These are phyloP conservation scores for Suillus americanus DNA, from an alignment of 768 basidiomycete genomes.

Conservation along the genomic window DNA sequence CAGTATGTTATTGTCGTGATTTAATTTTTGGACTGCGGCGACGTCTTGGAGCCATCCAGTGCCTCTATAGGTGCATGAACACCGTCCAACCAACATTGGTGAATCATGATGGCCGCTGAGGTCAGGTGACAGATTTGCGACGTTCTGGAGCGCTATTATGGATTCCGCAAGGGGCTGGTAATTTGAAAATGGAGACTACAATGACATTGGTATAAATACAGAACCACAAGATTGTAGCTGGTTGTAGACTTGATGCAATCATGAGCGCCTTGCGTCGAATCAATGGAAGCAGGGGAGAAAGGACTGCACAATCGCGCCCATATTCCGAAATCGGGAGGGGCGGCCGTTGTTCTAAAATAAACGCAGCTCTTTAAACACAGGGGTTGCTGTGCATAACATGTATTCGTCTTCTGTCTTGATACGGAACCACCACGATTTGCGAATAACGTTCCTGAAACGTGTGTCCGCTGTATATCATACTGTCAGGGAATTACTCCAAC, in stretches of 20 bases:
- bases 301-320: neutral
- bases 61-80: neutral
- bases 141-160: neutral
- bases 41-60: neutral
- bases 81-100: no score
- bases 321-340: neutral
- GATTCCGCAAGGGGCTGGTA: neutral
- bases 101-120: neutral
- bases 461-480: neutral
- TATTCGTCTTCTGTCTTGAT: no score
- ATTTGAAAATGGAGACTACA: neutral
- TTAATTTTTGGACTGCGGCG: neutral
- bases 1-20: neutral
- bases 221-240: neutral
- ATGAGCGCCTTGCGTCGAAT: neutral
- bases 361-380: neutral
- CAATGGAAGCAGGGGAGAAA: neutral
- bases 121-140: neutral
- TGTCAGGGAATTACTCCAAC: neutral
- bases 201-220: neutral
- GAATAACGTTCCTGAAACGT: neutral
- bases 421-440: neutral
- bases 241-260: neutral
- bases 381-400: neutral
- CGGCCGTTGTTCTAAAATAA: neutral